Evolutionary conservation across 805 yeast species (phyloP).

Genomic region (Lipomyces lipofer): DNA sequence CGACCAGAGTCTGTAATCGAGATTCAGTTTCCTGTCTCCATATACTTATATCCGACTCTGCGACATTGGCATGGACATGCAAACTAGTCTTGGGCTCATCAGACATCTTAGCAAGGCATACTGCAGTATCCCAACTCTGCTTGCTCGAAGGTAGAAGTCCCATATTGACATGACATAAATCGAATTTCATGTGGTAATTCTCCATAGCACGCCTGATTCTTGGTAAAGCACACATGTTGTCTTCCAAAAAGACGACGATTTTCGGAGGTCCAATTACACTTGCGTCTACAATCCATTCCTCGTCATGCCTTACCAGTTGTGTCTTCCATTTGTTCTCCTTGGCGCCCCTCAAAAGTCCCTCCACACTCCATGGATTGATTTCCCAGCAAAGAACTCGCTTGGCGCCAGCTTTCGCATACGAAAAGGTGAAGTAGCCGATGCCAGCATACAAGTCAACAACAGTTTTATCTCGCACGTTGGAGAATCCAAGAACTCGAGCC

Average conservation of each 20-base stretch:
- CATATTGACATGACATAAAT: constrained; percentile 64
- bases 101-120: constrained; percentile 28
- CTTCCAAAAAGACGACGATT: constrained; percentile 61
- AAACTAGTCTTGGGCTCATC: constrained; percentile 24
- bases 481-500: constrained; percentile 54
- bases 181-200: constrained; percentile 15
- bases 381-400: constrained; percentile 71
- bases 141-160: constrained; percentile 76
- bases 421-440: constrained; percentile 78
- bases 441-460: constrained; percentile 79
- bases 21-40: constrained; percentile 36
- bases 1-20: constrained; percentile 20
- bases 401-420: constrained; percentile 61
- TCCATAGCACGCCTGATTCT: constrained; percentile 39
- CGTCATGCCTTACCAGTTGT: constrained; percentile 41
- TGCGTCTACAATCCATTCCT: constrained; percentile 40
- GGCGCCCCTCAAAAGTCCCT: constrained; percentile 65
- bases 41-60: constrained; percentile 43
- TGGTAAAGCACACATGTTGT: constrained; percentile 53
- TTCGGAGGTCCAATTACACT: constrained; percentile 11
- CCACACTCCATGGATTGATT: constrained; percentile 78
- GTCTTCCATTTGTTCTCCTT: constrained; percentile 46
- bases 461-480: constrained; percentile 43
- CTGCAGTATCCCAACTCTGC: constrained; percentile 58
- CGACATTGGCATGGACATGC: constrained; percentile 80